Evolutionary conservation across 2,329 filamentous ascomycete species (phyloP).

Genomic region (Xylariomycetidae sp.): DNA sequence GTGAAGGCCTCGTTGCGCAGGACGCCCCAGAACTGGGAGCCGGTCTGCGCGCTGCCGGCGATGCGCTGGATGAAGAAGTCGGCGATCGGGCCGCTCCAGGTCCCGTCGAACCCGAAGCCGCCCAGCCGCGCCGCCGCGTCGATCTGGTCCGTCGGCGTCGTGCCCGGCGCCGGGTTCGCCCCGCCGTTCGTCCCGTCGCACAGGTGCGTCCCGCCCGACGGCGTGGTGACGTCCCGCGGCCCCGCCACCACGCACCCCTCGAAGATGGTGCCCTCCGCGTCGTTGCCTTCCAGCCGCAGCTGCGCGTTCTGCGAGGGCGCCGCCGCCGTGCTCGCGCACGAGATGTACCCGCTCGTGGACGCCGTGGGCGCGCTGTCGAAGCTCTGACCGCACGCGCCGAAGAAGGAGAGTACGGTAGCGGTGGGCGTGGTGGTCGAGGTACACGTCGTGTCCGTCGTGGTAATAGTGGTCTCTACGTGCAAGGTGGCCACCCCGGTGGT

Average conservation of each 20-base stretch:
- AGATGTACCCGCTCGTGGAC: neutral
- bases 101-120: slow-evolving; percentile 2
- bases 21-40: slow-evolving; percentile 1
- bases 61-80: slow-evolving; percentile 3
- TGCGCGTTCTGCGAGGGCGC: slow-evolving; percentile 1
- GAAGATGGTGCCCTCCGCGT: slow-evolving; percentile 3
- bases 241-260: slow-evolving; percentile 3
- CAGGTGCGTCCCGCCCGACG: neutral
- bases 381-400: slow-evolving; percentile 1
- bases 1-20: slow-evolving; percentile 1
- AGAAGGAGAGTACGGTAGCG: too few species aligned
- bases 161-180: neutral
- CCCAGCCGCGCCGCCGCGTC: slow-evolving; percentile 1
- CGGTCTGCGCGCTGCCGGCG: neutral
- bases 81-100: neutral
- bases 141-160: slow-evolving; percentile 1
- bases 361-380: slow-evolving; percentile 1
- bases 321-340: neutral
- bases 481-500: too few species aligned
- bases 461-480: too few species aligned
- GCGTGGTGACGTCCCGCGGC: neutral
- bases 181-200: slow-evolving; percentile 4
- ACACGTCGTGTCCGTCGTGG: too few species aligned
- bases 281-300: slow-evolving; percentile 1
- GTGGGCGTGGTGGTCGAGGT: too few species aligned